Conservation (phyloP, 2,329 filamentous ascomycete species). For the Helminthosporium solani region DNA sequence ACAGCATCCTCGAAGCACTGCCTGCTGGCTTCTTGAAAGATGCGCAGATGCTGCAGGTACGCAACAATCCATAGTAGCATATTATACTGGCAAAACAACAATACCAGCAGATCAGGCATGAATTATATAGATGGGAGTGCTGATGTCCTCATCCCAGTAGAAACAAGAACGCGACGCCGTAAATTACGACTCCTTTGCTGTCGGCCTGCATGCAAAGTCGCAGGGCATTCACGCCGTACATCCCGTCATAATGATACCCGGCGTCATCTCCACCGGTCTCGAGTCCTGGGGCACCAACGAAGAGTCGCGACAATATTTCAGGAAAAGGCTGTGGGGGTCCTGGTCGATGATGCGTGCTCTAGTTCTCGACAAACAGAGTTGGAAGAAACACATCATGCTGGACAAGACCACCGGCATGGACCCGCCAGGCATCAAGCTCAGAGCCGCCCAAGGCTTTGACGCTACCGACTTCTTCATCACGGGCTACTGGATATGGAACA, state of each 20-base stretch:
- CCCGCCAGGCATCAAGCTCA: slow-evolving; percentile 83
- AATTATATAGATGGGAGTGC: slow-evolving; percentile 13
- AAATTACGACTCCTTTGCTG: slow-evolving; percentile 89
- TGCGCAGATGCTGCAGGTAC: slow-evolving; percentile 78
- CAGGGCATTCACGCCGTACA: slow-evolving; percentile 82
- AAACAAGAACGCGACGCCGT: slow-evolving; percentile 85
- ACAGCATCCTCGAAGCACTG: slow-evolving; percentile 81
- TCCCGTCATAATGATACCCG: slow-evolving; percentile 94
- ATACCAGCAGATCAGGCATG: neutral
- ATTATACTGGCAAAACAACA: neutral
- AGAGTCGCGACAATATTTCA: slow-evolving; percentile 82
- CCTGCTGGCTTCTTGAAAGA: slow-evolving; percentile 84
- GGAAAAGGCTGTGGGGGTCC: slow-evolving; percentile 92
- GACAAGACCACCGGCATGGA: slow-evolving; percentile 90
- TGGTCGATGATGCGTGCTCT: slow-evolving; percentile 99
- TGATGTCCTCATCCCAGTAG: slow-evolving; percentile 47
- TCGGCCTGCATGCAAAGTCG: slow-evolving; percentile 77
- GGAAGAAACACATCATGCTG: slow-evolving; percentile 97
- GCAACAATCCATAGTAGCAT: no score
- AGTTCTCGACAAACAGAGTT: slow-evolving; percentile 86
- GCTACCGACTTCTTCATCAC: slow-evolving; percentile 92
- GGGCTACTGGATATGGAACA: slow-evolving; percentile 98
- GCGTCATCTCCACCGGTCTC: slow-evolving; percentile 94
- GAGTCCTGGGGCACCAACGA: slow-evolving; percentile 95
- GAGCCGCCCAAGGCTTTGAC: slow-evolving; percentile 94